Percentiles rank a stretch among this genome's conserved stretches.
phyloP scores from a whole-genome alignment of 176 grass and related monocot species.

The Ananas comosus region DNA sequence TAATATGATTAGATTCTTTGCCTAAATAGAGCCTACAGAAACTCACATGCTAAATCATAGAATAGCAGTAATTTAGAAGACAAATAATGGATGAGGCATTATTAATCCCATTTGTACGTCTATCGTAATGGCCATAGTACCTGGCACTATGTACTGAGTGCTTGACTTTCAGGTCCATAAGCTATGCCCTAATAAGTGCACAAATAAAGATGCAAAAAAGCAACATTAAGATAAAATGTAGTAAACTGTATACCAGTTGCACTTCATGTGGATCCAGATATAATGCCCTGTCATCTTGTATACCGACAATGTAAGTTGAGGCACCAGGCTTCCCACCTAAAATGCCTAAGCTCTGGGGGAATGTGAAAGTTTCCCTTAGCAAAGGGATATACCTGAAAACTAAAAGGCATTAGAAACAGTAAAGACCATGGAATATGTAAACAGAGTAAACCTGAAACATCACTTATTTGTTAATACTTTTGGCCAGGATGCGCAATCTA shows the following conservation, averaged over 20 bases:
- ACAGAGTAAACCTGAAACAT: too few species aligned
- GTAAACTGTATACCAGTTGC: slow-evolving; percentile 45
- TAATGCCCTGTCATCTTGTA: slow-evolving; percentile 84
- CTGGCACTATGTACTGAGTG: neutral
- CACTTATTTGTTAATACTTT: too few species aligned
- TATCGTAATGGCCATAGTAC: neutral
- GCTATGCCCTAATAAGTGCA: neutral
- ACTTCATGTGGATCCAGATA: slow-evolving; percentile 95
- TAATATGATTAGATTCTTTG: neutral
- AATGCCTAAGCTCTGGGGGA: slow-evolving; percentile 97
- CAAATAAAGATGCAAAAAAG: neutral
- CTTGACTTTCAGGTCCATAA: neutral
- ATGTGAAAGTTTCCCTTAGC: slow-evolving; percentile 83
- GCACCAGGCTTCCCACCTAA: slow-evolving; percentile 92
- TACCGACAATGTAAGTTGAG: slow-evolving; percentile 91
- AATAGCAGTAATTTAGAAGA: neutral
- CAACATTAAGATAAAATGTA: neutral
- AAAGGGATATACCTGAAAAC: slow-evolving; percentile 79
- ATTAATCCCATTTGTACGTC: neutral
- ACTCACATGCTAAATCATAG: neutral
- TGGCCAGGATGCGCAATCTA: too few species aligned
- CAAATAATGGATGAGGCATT: neutral
- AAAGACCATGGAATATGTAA: neutral
- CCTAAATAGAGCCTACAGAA: neutral
- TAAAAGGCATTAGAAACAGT: slow-evolving; percentile 11